Percentiles rank a stretch among this genome's conserved stretches.
Conservation (phyloP, 2,329 filamentous ascomycete genomes). For the Trichoderma breve region DNA sequence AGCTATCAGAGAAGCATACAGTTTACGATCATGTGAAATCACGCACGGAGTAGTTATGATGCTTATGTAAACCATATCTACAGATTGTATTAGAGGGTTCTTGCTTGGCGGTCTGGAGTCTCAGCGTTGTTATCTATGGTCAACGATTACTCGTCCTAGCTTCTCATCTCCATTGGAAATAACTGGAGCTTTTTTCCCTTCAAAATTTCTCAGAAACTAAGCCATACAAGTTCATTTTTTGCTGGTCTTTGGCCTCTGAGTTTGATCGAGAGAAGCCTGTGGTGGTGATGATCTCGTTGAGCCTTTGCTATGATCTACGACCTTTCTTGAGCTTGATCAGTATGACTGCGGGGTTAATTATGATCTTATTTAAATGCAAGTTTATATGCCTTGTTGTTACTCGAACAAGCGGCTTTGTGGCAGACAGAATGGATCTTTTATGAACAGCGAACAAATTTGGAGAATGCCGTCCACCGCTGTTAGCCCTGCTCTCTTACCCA, state of each 20-base stretch:
- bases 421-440: not conserved
- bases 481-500: not conserved
- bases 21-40: not conserved
- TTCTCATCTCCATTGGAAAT: not conserved
- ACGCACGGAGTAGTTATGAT: not conserved
- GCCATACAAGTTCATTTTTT: not conserved
- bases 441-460: not conserved
- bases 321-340: no score
- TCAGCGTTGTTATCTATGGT: not conserved
- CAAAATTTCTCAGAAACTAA: not conserved
- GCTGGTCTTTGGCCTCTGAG: not conserved
- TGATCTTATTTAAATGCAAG: no score
- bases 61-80: not conserved
- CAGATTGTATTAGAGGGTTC: not conserved
- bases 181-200: not conserved
- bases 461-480: not conserved
- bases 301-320: not conserved
- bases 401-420: rapidly evolving
- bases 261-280: not conserved
- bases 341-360: no score
- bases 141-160: not conserved
- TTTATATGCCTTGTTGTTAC: no score
- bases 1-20: not conserved
- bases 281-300: not conserved
- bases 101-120: not conserved